Conservation (phyloP, 495 filamentous ascomycete species). For the Annulohypoxylon stygium region DNA sequence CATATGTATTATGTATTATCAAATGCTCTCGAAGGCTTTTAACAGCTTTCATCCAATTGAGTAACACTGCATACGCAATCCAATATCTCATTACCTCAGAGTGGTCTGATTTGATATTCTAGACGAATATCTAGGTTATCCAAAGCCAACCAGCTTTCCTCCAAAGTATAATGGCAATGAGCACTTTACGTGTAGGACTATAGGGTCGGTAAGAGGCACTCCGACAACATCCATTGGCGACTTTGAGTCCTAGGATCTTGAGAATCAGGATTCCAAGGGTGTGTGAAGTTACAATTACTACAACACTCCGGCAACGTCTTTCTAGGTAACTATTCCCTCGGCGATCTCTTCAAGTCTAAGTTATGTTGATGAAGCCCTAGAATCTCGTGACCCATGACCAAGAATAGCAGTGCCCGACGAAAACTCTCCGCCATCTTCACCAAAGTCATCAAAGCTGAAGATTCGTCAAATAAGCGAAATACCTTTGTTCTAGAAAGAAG, state of each 20-base stretch:
- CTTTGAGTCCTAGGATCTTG: neutral
- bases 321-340: neutral
- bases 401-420: neutral
- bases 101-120: conserved; percentile 30
- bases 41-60: conserved; percentile 16
- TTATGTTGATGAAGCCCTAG: neutral
- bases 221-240: neutral
- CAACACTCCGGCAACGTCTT: neutral
- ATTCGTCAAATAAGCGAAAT: neutral
- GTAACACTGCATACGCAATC: conserved; percentile 10
- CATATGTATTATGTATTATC: neutral
- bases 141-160: neutral
- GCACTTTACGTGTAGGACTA: neutral
- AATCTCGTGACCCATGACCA: neutral
- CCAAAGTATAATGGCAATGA: neutral
- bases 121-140: conserved; percentile 5
- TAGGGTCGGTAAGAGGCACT: neutral
- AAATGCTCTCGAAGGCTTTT: neutral
- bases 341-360: neutral
- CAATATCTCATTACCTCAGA: conserved; percentile 20
- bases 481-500: neutral
- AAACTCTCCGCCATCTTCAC: neutral
- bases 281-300: neutral
- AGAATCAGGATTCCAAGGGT: neutral
- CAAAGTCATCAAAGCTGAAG: neutral